Evolutionary conservation across 768 basidiomycete genomes (phyloP), one percentile per base, ranked within the genome.

Genomic region (button mushroom (Agaricus bisporus)): DNA sequence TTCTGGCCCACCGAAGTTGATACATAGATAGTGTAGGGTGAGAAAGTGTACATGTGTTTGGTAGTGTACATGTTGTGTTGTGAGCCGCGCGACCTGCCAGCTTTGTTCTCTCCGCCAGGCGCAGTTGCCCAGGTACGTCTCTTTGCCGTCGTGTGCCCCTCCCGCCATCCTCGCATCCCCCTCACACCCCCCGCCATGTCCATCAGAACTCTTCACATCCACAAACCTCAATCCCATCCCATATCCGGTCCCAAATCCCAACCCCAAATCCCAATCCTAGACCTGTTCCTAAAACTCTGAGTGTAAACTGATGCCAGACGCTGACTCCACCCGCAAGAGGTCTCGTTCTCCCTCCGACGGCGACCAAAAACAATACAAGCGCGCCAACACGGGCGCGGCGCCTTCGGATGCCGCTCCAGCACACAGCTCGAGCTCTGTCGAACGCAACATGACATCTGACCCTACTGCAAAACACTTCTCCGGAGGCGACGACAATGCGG

Each of bases 331-430:
- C 68, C 86, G 88, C 73, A 91, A 91, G 72, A 81, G 89, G 64
- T 91, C 89, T 61, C 89, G 89, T 66, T 91, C 89, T 49, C 84
- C 88, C 55, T 89, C 87, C 65, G 86, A 88, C 73, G 79, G 75
- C 67, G 88, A 90, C 64, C 83, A 83, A 65, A 89, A 91, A 73
- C 79, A 81, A 60, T 75, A 85, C 69, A 91, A 91, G 74, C 86
- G 89, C 68, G 78, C 85, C 70, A 91, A 91, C 68, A 91, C 85
- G 59, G 89, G 88, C 75, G 77, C 76, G 65, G 68, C 78, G 56
- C 72, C 78, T 63, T 72, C 82, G 74, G 77, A 87, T 85, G 84
- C 83, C 71, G 75, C 74, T 63, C 72, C 73, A 62, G 67, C 69
- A 63, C 74, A 73, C 67, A 73, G 66, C 69, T 64, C 77, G 72